phyloP scores from a whole-genome alignment of 202 grass and related monocot species.

The Schoenoplectus tabernaemontani region DNA sequence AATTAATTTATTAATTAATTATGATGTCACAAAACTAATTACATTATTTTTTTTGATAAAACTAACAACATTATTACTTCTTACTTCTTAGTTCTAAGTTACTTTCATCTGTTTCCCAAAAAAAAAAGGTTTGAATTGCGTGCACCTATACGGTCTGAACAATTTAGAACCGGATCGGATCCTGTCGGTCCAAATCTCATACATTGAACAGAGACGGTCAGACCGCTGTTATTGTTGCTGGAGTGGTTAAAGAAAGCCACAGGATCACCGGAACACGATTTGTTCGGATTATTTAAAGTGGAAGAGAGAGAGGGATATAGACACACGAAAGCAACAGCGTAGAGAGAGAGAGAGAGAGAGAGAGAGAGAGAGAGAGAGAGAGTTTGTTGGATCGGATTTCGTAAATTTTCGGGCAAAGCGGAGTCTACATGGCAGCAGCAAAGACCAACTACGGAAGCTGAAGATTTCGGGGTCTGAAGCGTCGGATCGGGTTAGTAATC shows the following conservation, averaged over 20 bases:
- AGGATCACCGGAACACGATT: slow-evolving; percentile 28
- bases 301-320: slow-evolving; percentile 20
- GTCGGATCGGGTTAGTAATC: slow-evolving; percentile 40
- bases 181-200: background rate
- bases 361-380: background rate
- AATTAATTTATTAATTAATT: no score
- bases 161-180: background rate
- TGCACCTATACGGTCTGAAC: background rate
- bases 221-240: slow-evolving; percentile 14
- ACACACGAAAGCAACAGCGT: slow-evolving; percentile 93
- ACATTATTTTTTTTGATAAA: no score
- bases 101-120: no score
- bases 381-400: slow-evolving; percentile 22
- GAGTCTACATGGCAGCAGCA: slow-evolving; percentile 9
- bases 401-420: slow-evolving; percentile 30
- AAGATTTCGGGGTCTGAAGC: slow-evolving; percentile 30
- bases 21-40: no score
- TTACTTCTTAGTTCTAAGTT: no score
- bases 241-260: slow-evolving; percentile 23
- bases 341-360: slow-evolving; percentile 17
- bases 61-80: no score
- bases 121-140: background rate
- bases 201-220: background rate
- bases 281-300: slow-evolving; percentile 68
- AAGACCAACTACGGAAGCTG: slow-evolving; percentile 6